A percentile compares a stretch with the other conserved stretches of the same genome.
Conservation (phyloP, 2,329 filamentous ascomycete genomes). For the Pseudogymnoascus sp. region DNA sequence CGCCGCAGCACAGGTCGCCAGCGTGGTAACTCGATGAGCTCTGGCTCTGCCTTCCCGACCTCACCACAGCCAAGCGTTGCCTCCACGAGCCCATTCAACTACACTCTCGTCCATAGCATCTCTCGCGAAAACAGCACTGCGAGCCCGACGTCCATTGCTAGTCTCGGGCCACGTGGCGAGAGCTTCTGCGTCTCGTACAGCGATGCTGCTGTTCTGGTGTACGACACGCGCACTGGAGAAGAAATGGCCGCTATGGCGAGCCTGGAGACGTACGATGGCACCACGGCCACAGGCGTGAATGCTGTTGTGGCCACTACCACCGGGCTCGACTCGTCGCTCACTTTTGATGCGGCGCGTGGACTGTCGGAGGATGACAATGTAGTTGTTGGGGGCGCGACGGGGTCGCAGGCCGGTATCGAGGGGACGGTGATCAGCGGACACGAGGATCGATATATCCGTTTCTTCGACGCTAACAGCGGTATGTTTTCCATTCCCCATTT, state of each 20-base stretch:
- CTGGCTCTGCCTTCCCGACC: slow-evolving; percentile 83
- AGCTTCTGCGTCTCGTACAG: slow-evolving; percentile 90
- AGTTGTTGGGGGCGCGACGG: slow-evolving; percentile 70
- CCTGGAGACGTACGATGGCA: slow-evolving; percentile 86
- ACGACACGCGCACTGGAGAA: slow-evolving; percentile 85
- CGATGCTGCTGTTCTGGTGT: slow-evolving; percentile 83
- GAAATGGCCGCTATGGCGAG: slow-evolving; percentile 90
- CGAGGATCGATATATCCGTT: slow-evolving; percentile 90
- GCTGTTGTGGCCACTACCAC: slow-evolving; percentile 80
- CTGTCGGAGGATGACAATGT: slow-evolving; percentile 66
- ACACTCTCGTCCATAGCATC: slow-evolving; percentile 84
- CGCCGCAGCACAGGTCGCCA: slow-evolving; percentile 67
- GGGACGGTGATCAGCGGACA: slow-evolving; percentile 94
- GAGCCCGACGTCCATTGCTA: slow-evolving; percentile 87
- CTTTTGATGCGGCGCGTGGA: slow-evolving; percentile 53
- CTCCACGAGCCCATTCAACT: slow-evolving; percentile 76
- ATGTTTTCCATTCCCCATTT: slow-evolving; percentile 36
- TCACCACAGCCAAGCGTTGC: slow-evolving; percentile 84
- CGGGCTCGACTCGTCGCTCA: slow-evolving; percentile 61
- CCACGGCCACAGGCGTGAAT: slow-evolving; percentile 76
- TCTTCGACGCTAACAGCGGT: slow-evolving; percentile 99
- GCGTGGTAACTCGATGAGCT: slow-evolving; percentile 87
- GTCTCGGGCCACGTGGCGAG: slow-evolving; percentile 73
- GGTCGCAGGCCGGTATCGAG: slow-evolving; percentile 70
- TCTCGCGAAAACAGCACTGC: slow-evolving; percentile 58